Evolutionary conservation across 2,329 filamentous ascomycete species (phyloP).

Genomic region (Pseudomassariella vexata): DNA sequence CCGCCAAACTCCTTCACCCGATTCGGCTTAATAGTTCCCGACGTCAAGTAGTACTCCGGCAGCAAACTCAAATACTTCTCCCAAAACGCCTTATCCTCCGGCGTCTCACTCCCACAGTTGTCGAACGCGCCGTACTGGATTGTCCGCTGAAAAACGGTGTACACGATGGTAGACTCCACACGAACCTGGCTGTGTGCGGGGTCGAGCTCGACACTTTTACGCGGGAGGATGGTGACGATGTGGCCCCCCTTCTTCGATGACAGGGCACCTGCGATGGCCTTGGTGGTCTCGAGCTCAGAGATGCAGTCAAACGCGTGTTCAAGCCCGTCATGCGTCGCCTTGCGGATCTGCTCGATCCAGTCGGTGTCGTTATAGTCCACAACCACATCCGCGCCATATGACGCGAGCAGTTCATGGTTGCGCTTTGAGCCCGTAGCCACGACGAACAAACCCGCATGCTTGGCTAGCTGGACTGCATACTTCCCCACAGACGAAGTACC

Average conservation of each 20-base stretch:
- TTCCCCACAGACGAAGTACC: conserved; percentile 20
- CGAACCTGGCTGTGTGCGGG: conserved; percentile 18
- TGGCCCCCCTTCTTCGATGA: conserved; percentile 24
- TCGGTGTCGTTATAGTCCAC: conserved; percentile 35
- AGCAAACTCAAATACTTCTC: conserved; percentile 24
- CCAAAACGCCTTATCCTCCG: conserved; percentile 23
- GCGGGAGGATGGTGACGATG: conserved; percentile 17
- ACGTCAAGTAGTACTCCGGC: conserved; percentile 18
- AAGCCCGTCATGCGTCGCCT: conserved; percentile 53
- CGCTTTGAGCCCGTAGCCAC: conserved; percentile 18
- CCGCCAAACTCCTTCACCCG: conserved; percentile 20
- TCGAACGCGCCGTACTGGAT: conserved; percentile 18
- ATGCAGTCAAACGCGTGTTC: conserved; percentile 24
- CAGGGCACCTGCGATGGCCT: conserved; percentile 16
- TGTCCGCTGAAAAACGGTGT: conserved; percentile 22
- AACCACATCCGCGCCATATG: conserved; percentile 18
- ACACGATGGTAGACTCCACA: conserved; percentile 25
- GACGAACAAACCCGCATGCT: conserved; percentile 19
- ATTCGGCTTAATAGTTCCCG: conserved; percentile 24
- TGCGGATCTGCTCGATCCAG: conserved; percentile 52
- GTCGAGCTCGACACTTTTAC: conserved; percentile 11
- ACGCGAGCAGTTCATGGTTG: conserved; percentile 18
- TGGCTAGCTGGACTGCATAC: conserved; percentile 22
- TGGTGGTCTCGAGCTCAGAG: conserved; percentile 16
- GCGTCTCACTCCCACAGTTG: conserved; percentile 20